Percentiles rank a stretch among this genome's conserved stretches.
Conservation (phyloP, 176 grass and related monocot species). For the Carex scoparia region DNA sequence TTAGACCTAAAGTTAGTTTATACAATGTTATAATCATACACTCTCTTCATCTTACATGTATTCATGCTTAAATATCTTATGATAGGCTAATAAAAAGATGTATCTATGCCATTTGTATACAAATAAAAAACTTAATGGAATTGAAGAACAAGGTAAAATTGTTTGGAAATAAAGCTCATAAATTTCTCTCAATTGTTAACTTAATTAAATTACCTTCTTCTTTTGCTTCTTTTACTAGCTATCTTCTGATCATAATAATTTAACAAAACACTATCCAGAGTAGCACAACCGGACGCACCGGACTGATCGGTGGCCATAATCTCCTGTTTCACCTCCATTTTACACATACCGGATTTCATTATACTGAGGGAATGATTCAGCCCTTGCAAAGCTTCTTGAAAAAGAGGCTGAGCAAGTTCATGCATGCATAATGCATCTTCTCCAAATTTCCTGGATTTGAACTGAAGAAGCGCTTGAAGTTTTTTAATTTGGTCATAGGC, state of each 20-base stretch:
- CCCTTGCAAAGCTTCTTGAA: background rate
- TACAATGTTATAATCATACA: too few relatives aligned
- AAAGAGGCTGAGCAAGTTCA: conserved; percentile 10
- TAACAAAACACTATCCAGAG: background rate
- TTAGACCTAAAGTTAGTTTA: too few relatives aligned
- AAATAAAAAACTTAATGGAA: background rate
- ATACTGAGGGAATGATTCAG: background rate
- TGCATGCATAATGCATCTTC: background rate
- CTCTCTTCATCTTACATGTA: too few relatives aligned
- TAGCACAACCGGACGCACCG: background rate
- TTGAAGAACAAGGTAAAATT: background rate
- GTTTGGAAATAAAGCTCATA: too few relatives aligned
- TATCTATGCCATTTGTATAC: too few relatives aligned
- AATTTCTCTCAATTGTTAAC: too few relatives aligned
- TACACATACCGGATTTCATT: background rate
- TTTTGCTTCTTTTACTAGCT: background rate
- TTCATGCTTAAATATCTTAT: too few relatives aligned
- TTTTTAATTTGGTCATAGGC: background rate
- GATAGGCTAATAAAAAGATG: too few relatives aligned
- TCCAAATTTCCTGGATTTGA: background rate
- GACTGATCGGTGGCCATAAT: background rate
- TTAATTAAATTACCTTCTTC: background rate
- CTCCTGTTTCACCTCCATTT: conserved; percentile 15
- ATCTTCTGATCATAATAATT: background rate
- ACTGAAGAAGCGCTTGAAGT: conserved; percentile 5